These are phyloP conservation scores for Malassezia dermatis DNA, from an alignment of 1,284 basidiomycete species.

Conservation along the genomic window DNA sequence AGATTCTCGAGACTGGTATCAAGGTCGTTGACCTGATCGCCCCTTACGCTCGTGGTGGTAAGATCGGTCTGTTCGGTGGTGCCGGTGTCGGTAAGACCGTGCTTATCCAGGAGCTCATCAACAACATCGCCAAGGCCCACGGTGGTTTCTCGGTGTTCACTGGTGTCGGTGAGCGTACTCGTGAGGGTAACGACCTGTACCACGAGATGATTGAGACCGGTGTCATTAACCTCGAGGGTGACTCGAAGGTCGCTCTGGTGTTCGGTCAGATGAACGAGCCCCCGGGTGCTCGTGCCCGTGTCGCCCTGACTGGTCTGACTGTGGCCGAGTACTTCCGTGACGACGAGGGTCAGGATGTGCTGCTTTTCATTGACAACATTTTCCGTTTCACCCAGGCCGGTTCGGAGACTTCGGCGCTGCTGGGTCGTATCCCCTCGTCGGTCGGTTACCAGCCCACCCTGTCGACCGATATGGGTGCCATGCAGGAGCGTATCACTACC, in stretches of 20 bases:
- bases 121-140: slow-evolving; percentile 99
- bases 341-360: slow-evolving; percentile 98
- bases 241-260: slow-evolving; percentile 98
- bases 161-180: slow-evolving; percentile 97
- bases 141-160: slow-evolving; percentile 99
- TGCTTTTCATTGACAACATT: slow-evolving; percentile 99
- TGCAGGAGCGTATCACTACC: slow-evolving; percentile 97
- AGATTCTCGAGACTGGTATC: slow-evolving; percentile 98
- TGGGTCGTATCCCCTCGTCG: slow-evolving; percentile 98
- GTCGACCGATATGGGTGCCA: slow-evolving; percentile 99
- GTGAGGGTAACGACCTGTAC: slow-evolving; percentile 99
- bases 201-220: slow-evolving; percentile 99
- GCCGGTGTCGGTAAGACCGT: slow-evolving; percentile 99
- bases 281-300: slow-evolving; percentile 99
- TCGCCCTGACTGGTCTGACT: slow-evolving; percentile 94
- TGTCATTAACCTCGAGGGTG: slow-evolving; percentile 91
- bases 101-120: slow-evolving; percentile 97
- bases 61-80: slow-evolving; percentile 99
- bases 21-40: slow-evolving; percentile 99
- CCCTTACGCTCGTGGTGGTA: slow-evolving; percentile 98
- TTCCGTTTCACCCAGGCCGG: slow-evolving; percentile 85
- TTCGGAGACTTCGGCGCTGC: slow-evolving; percentile 97
- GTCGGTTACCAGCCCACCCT: slow-evolving; percentile 99
- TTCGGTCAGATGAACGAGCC: slow-evolving; percentile 99
- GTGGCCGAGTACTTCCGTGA: slow-evolving; percentile 99